phyloP scores from a whole-genome alignment of 805 yeast species.

The Grigorovia jiainica region DNA sequence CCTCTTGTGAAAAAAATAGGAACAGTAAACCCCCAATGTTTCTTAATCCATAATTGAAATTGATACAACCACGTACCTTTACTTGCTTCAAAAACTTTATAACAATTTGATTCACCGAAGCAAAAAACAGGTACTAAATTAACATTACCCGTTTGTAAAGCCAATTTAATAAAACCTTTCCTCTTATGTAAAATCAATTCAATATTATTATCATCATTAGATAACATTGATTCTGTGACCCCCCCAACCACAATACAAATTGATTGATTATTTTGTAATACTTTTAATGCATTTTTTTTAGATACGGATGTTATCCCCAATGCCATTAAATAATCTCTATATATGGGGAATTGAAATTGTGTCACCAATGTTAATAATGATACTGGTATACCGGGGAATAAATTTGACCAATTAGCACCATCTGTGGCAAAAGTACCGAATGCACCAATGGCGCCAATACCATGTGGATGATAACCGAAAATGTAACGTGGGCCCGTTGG shows the following conservation, averaged over 20 bases:
- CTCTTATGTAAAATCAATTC: constrained; percentile 68
- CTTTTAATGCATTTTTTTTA: constrained; percentile 54
- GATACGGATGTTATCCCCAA: constrained; percentile 83
- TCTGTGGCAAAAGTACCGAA: constrained; percentile 79
- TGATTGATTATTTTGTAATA: constrained; percentile 57
- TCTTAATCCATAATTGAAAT: constrained; percentile 66
- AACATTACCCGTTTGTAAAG: constrained; percentile 69
- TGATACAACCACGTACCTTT: constrained; percentile 39
- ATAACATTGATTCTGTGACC: constrained; percentile 74
- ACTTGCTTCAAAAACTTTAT: constrained; percentile 39
- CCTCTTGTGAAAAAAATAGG: constrained; percentile 93
- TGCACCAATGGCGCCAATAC: constrained; percentile 86
- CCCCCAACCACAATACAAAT: constrained; percentile 93
- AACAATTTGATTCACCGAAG: constrained; percentile 79
- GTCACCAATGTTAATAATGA: constrained; percentile 73
- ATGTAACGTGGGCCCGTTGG: constrained; percentile 63
- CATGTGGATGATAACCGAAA: constrained; percentile 95
- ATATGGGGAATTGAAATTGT: constrained; percentile 77
- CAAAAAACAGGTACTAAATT: constrained; percentile 79
- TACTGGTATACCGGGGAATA: constrained; percentile 77
- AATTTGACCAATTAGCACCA: constrained; percentile 55
- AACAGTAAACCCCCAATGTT: constrained; percentile 66
- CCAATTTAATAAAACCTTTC: constrained; percentile 83
- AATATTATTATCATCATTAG: constrained; percentile 45
- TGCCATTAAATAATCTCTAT: constrained; percentile 74